Evolutionary conservation across 805 yeast genomes (phyloP), one percentile per base, ranked within the genome.

Genomic region (Wickerhamomyces strasburgensis): DNA sequence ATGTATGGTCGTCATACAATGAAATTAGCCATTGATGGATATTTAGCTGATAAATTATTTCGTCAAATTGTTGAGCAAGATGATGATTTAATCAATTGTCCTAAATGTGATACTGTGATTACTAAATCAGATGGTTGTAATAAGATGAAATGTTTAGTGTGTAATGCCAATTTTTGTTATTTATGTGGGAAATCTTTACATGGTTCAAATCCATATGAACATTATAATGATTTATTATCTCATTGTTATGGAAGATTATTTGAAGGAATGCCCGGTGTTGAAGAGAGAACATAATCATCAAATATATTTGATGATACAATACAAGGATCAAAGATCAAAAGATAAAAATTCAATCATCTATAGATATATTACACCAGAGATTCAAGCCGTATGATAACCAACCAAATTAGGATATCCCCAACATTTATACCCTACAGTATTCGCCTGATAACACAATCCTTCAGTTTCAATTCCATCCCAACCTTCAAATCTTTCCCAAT

Each of bases 41-140:
- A 64, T 36, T 29, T 61, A 6, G 68, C 80, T 36, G 80, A 76
- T 34, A 52, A 57, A 39, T 43, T 71, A 18, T 67, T 78, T 46
- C 63, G 68, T 28, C 61, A 65, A 25, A 57, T 75, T 34, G 52
- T 78, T 9, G 48, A 45, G 10, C 63, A 65, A 8, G 67, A 63
- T n/a, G 62, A 61, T 2, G 68, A 67, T 21, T 56, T 72, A 36
- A 65, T 62, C 15, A 54, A 63, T 35, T 79, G 84, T 44, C 84
- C 85, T 0, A 53, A 56, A 4, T 79, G 84, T 48, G 52, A 56
- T 13, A 48, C 68, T 2, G 68, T 68, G 6, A 68, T 75, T 5
- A 75, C 75, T 40, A 67, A 75, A 39, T 59, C 68, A 17, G 83
- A 77, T 45, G 86, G 84, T 5, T 79, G 84, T 52, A 78, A 78